Evolutionary conservation across 495 filamentous ascomycete species (phyloP).

Genomic region (Talaromyces ruber): DNA sequence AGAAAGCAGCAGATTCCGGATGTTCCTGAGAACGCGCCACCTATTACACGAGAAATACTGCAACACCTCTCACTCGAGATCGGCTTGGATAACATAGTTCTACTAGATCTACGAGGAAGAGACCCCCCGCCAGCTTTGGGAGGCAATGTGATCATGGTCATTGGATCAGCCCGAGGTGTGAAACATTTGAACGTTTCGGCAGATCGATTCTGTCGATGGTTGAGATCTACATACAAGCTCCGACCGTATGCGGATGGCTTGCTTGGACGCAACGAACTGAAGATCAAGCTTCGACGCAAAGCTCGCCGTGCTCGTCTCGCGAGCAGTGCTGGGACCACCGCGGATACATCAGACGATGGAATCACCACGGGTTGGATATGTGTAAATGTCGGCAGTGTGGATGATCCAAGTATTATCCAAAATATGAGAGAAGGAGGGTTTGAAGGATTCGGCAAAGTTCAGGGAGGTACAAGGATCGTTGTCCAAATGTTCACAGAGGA

Average conservation of each 20-base stretch:
- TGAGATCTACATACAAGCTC: constrained; percentile 63
- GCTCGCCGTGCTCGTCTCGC: constrained; percentile 70
- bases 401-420: constrained; percentile 25
- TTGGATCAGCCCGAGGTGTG: constrained; percentile 88
- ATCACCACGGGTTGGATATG: constrained; percentile 93
- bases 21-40: constrained; percentile 64
- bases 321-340: constrained; percentile 42
- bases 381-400: constrained; percentile 70
- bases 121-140: constrained; percentile 84
- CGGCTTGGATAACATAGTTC: constrained; percentile 66
- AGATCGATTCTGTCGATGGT: constrained; percentile 79
- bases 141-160: constrained; percentile 79
- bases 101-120: constrained; percentile 75
- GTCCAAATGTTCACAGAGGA: constrained; percentile 86
- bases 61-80: constrained; percentile 70
- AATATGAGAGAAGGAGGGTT: constrained; percentile 32
- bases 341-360: constrained; percentile 61
- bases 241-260: constrained; percentile 76
- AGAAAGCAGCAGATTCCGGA: constrained; percentile 63
- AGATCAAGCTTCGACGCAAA: constrained; percentile 72
- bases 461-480: constrained; percentile 56
- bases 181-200: constrained; percentile 91
- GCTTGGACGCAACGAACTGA: constrained; percentile 82
- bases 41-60: constrained; percentile 63
- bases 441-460: constrained; percentile 65